These are phyloP conservation scores for Moniliophthora roreri DNA, from an alignment of 1,284 basidiomycete species.

Conservation along the genomic window DNA sequence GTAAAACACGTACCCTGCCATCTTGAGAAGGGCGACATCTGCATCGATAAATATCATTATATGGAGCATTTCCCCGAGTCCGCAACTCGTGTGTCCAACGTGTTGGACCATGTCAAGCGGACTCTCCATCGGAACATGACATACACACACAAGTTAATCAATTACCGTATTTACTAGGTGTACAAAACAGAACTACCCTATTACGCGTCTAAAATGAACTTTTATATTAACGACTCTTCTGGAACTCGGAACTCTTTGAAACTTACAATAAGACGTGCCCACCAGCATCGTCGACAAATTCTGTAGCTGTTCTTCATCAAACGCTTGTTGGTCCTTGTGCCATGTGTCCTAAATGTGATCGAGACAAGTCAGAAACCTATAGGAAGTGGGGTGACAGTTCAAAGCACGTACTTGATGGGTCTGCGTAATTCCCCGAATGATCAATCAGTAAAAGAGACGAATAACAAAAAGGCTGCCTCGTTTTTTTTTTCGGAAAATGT, in stretches of 20 bases:
- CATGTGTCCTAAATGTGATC: slow-evolving; percentile 71
- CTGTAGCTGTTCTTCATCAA: slow-evolving; percentile 89
- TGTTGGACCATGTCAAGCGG: not conserved
- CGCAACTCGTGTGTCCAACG: not conserved
- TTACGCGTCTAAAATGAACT: slow-evolving; percentile 10
- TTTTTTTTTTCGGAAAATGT: too few species aligned
- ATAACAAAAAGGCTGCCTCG: slow-evolving; percentile 21
- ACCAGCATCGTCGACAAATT: slow-evolving; percentile 87
- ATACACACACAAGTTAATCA: not conserved
- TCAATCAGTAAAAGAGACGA: slow-evolving; percentile 17
- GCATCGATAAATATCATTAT: not conserved
- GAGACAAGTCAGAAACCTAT: slow-evolving; percentile 8
- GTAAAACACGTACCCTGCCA: not conserved
- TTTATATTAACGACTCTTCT: not conserved
- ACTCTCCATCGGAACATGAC: not conserved
- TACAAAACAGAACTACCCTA: not conserved
- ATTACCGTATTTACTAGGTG: not conserved
- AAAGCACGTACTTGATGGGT: slow-evolving; percentile 61
- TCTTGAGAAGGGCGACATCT: not conserved
- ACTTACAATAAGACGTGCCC: slow-evolving; percentile 87
- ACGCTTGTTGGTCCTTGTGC: slow-evolving; percentile 88
- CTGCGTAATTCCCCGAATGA: slow-evolving; percentile 32
- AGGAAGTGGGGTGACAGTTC: slow-evolving; percentile 7
- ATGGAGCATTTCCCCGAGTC: too few species aligned
- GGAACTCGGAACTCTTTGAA: not conserved